phyloP scores from a whole-genome alignment of 768 basidiomycete species.

The Pulveroboletus sp. region DNA sequence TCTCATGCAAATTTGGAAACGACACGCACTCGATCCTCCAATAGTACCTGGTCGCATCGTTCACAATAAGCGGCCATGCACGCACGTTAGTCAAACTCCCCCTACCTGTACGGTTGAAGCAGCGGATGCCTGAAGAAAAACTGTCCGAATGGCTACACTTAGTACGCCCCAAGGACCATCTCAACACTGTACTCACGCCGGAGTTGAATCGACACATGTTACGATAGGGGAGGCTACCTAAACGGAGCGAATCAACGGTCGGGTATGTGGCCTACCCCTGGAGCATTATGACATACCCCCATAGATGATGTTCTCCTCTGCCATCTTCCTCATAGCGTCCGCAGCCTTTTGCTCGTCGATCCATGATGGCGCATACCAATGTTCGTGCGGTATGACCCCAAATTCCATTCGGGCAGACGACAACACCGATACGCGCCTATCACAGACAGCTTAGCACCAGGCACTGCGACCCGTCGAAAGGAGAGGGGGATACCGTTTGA shows the following conservation, averaged over 20 bases:
- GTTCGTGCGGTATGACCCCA: conserved; percentile 52
- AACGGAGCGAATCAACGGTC: not conserved
- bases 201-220: conserved; percentile 80
- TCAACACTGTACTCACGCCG: conserved; percentile 39
- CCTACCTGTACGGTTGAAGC: conserved; percentile 29
- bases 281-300: conserved; percentile 34
- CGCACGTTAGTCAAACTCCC: not conserved
- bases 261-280: not conserved
- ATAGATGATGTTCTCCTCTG: conserved; percentile 40
- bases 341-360: conserved; percentile 64
- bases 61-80: not conserved
- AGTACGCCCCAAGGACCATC: not conserved
- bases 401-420: conserved; percentile 48
- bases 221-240: conserved; percentile 39
- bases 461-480: not conserved
- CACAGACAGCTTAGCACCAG: conserved; percentile 14
- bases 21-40: conserved; percentile 27
- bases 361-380: conserved; percentile 70
- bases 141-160: conserved; percentile 20
- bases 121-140: conserved; percentile 45
- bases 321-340: conserved; percentile 50
- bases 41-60: conserved; percentile 19
- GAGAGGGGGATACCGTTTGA: conserved; percentile 35
- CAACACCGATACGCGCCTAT: conserved; percentile 33
- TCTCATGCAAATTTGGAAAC: conserved; percentile 27